A percentile compares a stretch with the other conserved stretches of the same genome.
These are phyloP conservation scores for Populus hybrid DNA, from an alignment of 441 rosid genomes.

Conservation along the genomic window DNA sequence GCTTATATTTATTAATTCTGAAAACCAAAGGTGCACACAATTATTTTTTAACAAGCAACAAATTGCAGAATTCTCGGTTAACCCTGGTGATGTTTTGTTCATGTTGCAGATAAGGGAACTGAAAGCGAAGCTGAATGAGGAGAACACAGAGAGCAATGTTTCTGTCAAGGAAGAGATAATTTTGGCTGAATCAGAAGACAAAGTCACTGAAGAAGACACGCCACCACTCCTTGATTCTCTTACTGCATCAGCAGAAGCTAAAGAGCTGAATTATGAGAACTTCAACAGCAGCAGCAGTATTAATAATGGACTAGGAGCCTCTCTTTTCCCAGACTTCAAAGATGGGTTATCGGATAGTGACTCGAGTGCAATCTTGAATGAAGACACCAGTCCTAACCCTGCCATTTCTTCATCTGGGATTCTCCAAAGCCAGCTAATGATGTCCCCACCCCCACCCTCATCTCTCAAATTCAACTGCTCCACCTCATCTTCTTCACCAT, in stretches of 20 bases:
- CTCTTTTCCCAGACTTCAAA: slow-evolving; percentile 50
- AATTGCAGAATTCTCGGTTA: neutral
- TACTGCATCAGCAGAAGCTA: slow-evolving; percentile 24
- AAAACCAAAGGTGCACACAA: too few species aligned
- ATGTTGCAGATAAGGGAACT: slow-evolving; percentile 59
- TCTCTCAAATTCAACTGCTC: slow-evolving; percentile 16
- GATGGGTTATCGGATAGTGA: slow-evolving; percentile 83
- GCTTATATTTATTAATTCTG: too few species aligned
- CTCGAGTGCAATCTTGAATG: slow-evolving; percentile 78
- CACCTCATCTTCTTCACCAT: slow-evolving; percentile 20
- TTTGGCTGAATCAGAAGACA: slow-evolving; percentile 32
- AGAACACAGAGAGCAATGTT: slow-evolving; percentile 46
- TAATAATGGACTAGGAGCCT: slow-evolving; percentile 22
- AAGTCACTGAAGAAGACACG: slow-evolving; percentile 22
- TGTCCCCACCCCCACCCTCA: slow-evolving; percentile 29
- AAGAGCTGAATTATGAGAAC: slow-evolving; percentile 36
- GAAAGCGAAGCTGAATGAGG: slow-evolving; percentile 59
- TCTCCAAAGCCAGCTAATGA: slow-evolving; percentile 27
- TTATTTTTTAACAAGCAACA: neutral
- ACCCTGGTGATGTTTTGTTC: neutral
- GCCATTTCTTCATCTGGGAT: slow-evolving; percentile 48
- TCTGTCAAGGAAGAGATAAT: slow-evolving; percentile 53
- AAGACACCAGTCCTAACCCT: slow-evolving; percentile 48
- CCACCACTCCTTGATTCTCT: slow-evolving; percentile 17
- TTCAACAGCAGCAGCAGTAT: slow-evolving; percentile 18